Evolutionary conservation across 176 grass and related monocot species (phyloP), one percentile per base, ranked within the genome.

Genomic region (Puccinellia tenuiflora): DNA sequence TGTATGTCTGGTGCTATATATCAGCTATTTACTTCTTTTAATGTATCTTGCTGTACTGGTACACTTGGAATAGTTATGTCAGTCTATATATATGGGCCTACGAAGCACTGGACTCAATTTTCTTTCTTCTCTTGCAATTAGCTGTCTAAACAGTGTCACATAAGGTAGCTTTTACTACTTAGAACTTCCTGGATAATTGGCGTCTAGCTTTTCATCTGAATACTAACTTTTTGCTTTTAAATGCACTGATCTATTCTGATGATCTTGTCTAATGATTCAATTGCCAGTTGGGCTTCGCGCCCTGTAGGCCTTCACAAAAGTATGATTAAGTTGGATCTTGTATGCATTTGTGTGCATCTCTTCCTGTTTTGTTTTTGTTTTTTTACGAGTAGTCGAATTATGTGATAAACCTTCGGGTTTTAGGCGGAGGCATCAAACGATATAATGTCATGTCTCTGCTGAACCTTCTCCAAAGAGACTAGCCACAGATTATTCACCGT

Each of bases 391-490:
- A n/a, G 7, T n/a, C 52, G 1, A 48, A 54, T 66, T 86, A 75
- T 39, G 87, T 95, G 13, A 90, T 83, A 28, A 84, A 98, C 79
- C 82, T 98, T 14, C 88, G 95, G 56, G 88, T 95, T 18, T 86
- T 95, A n/a, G 90, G 95, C 17, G 90, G 92, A 91, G 86, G 90
- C 2, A 67, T 98, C 18, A 94, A 95, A 53, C 74, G 88, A 60
- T 90, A 88, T 77, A 85, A 47, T 25, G 77, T 85, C 42, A 90
- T 3, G 68, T 86, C 43, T 12, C 26, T 45, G 81, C 64, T 17
- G 90, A 88, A 63, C 75, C 74, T 21, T 28, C 70, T 20, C 20
- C 55, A 0, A 95, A 95, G 81, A 95, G 70, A 29, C 33, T 46
- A 38, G 55, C 7, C 9, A 7, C 21, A 30, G 6, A 71, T 54